Base-by-base conservation (phyloP, 148 eudicot genomes). In the Fagopyrum homotropicum region DNA sequence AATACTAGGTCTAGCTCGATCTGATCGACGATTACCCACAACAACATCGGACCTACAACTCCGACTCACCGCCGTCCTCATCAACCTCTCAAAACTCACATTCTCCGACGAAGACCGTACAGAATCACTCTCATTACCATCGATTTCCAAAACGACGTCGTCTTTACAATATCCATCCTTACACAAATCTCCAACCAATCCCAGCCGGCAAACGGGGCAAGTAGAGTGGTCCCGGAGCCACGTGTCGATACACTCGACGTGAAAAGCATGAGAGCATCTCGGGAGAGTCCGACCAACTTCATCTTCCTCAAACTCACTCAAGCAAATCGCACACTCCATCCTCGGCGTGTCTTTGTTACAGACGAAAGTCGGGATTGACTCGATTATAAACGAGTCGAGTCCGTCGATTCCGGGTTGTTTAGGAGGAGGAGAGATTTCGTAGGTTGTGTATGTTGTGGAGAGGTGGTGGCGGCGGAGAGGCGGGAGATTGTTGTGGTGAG, bases 231-330 rank as follows among this genome's bases (percentile, higher is more conserved):
- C 84, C 51, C 57, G 64, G 45, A 90, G 71, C 96, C 96, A 90
- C 92, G 84, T 87, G 71, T 88, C 96, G 26, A 90, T 87, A 64
- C 96, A 90, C 47, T 87, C 87, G 0, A 88, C 87, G 46, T 90
- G 96, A 49, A 90, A 89, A 6, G 54, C 83, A 75, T 90, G 96
- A 4, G 84, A 75, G 57, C 92, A 90, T 14, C 75, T 74, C 1
- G 84, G 88, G 48, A 90, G 66, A 7, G 69, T 82, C 74, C 87
- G 80, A 0, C 92, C 90, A 6, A 77, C 69, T 8, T 88, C 88
- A 29, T 69, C 73, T 14, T 82, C 85, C 75, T 88, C 88, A 16
- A 88, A 87, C 7, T 78, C 71, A 46, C 86, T 78, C 74, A 90
- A 76, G 47, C 96, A 90, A 4, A 90, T 81, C 0, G 86, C 88